Evolutionary conservation across 768 basidiomycete genomes (phyloP).

Genomic region (Termitomyces sp.): DNA sequence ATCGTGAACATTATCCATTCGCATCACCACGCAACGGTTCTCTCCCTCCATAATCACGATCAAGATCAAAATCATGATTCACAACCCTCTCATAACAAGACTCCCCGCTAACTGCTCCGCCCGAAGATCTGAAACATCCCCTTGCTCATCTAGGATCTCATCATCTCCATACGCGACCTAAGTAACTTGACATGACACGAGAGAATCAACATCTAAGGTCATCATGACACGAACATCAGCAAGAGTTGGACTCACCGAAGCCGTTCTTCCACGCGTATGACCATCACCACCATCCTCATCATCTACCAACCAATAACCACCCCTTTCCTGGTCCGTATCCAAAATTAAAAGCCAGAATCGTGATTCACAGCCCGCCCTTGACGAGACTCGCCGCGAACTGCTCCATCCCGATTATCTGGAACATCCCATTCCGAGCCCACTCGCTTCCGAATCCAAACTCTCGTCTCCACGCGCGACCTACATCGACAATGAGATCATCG

Average conservation of each 20-base stretch:
- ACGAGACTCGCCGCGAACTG: slow-evolving; percentile 53
- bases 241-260: slow-evolving; percentile 41
- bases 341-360: no score
- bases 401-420: slow-evolving; percentile 59
- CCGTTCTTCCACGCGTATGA: slow-evolving; percentile 88
- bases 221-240: not conserved
- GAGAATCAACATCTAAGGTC: not conserved
- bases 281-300: not conserved
- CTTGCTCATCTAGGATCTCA: no score
- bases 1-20: no score
- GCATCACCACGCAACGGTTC: not conserved
- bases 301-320: no score
- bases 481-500: not conserved
- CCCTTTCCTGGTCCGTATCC: no score
- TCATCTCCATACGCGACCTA: slow-evolving; percentile 56
- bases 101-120: slow-evolving; percentile 59
- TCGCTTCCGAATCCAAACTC: slow-evolving; percentile 49
- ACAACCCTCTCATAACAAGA: slow-evolving; percentile 36
- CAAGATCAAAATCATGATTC: not conserved
- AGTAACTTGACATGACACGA: not conserved
- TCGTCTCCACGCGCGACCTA: slow-evolving; percentile 57
- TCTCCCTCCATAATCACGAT: no score
- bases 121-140: no score
- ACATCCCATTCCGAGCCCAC: slow-evolving; percentile 27
- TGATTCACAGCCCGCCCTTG: slow-evolving; percentile 22